Evolutionary conservation across 1,284 basidiomycete genomes (phyloP).

Genomic region (Trichosporon sp.): DNA sequence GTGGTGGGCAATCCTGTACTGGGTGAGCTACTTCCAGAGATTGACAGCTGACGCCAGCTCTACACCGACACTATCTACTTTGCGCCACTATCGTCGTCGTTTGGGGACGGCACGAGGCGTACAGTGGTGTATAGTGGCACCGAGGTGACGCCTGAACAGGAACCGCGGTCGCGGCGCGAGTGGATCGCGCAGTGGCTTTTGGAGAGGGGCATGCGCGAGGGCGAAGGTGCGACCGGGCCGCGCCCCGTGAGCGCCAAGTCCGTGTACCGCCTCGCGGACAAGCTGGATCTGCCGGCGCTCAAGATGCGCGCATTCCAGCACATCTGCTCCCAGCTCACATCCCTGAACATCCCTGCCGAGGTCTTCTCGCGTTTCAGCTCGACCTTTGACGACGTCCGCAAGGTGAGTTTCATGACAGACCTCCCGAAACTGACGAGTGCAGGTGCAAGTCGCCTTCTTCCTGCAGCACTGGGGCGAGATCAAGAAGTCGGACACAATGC

Average conservation of each 20-base stretch:
- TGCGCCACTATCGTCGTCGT: slow-evolving; percentile 72
- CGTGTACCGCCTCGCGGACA: slow-evolving; percentile 84
- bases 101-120: slow-evolving; percentile 32
- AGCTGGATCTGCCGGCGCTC: slow-evolving; percentile 52
- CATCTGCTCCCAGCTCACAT: slow-evolving; percentile 72
- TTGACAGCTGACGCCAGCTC: slow-evolving; percentile 60
- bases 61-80: slow-evolving; percentile 84
- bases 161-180: slow-evolving; percentile 36
- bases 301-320: slow-evolving; percentile 62
- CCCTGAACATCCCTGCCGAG: slow-evolving; percentile 80
- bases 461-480: slow-evolving; percentile 79
- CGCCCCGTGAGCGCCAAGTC: slow-evolving; percentile 85
- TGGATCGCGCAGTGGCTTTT: slow-evolving; percentile 52
- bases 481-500: slow-evolving; percentile 75
- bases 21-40: slow-evolving; percentile 60
- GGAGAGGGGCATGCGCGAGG: slow-evolving; percentile 36
- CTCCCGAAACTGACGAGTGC: slow-evolving; percentile 5
- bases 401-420: slow-evolving; percentile 58
- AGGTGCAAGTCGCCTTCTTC: slow-evolving; percentile 77
- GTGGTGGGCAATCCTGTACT: slow-evolving; percentile 80
- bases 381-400: slow-evolving; percentile 78
- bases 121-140: neutral
- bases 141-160: slow-evolving; percentile 4
- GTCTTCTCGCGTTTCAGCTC: slow-evolving; percentile 82
- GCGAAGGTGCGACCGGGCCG: slow-evolving; percentile 58